Evolutionary conservation across 148 eudicot genomes (phyloP).

Genomic region (Nyssa sinensis): DNA sequence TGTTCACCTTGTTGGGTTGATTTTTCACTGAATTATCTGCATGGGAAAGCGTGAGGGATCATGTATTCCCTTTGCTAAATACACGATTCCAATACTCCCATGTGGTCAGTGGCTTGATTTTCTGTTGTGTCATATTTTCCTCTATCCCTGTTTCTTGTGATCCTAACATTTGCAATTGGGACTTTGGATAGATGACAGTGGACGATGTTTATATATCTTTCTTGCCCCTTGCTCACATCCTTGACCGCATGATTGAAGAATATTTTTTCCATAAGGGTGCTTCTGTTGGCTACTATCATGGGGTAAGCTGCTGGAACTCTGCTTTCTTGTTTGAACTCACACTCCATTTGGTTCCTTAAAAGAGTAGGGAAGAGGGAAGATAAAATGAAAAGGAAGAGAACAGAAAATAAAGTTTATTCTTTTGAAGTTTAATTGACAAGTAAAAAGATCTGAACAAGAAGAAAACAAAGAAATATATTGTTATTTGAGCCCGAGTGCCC

Average conservation of each 20-base stretch:
- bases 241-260: slow-evolving; percentile 94
- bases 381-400: background rate
- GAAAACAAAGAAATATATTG: background rate
- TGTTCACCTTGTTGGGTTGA: background rate
- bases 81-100: background rate
- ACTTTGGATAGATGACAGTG: slow-evolving; percentile 64
- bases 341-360: slow-evolving; percentile 1
- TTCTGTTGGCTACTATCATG: slow-evolving; percentile 96
- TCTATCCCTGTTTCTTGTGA: background rate
- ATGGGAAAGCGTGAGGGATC: background rate
- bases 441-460: background rate
- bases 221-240: slow-evolving; percentile 94
- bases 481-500: background rate
- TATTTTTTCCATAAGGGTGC: slow-evolving; percentile 94
- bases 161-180: slow-evolving; percentile 13
- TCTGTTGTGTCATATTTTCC: background rate
- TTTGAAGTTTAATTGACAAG: background rate
- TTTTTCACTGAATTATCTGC: background rate
- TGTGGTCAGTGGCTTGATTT: background rate
- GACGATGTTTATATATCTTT: slow-evolving; percentile 92
- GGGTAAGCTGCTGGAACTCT: slow-evolving; percentile 51
- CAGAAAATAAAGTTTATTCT: background rate
- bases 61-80: background rate
- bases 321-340: background rate
- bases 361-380: background rate